Base-by-base conservation (phyloP, 1,284 basidiomycete genomes). In the Polyporus tsugae region DNA sequence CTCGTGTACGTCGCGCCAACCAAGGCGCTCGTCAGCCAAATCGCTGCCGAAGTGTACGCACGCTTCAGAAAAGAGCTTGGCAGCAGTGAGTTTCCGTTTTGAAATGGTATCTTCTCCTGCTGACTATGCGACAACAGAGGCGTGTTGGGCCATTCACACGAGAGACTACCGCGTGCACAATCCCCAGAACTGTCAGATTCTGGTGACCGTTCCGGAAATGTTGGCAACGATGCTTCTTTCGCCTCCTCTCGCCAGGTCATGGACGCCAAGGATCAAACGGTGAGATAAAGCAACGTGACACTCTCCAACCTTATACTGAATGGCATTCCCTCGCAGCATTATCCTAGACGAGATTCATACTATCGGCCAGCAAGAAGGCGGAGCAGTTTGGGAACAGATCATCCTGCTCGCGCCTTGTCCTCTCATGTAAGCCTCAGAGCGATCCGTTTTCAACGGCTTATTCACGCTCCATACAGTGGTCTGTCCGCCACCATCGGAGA, bases 1-100 rank as follows among this genome's bases (percentile, higher is more conserved):
- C 75, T 93, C 41, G 86, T 93, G n/a, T 93, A 92, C 75, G 85
- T 92, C 38, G 90, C 91, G 0, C 91, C 90, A 0, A 91, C 91
- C 2, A 92, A 93, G 76, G 91, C 91, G 0, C 82, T 92, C 1
- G 91, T 92, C 63, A 84, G 83, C 59, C 89, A 91, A 72, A 87
- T 91, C 60, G 89, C 90, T 0, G 89, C 91, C 0, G 91, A 92
- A 73, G 83, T 91, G 19, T 91, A 91, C 69, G 91, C 87, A 6
- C 82, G 91, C 10, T 93, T 91, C 77, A 85, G 82, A 71, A 92
- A 92, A 75, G 83, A 84, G 42, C 73, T 89, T 52, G 81, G 83
- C n/a, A 81, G 85, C 84, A 74, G 76, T 85, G 77, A 25, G 71
- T 66, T 9, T 25, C 42, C 6, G n/a, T 11, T 5, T 15, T 2